Conservation (phyloP, 129 eudicot genomes). For the Saussurea involucrata region DNA sequence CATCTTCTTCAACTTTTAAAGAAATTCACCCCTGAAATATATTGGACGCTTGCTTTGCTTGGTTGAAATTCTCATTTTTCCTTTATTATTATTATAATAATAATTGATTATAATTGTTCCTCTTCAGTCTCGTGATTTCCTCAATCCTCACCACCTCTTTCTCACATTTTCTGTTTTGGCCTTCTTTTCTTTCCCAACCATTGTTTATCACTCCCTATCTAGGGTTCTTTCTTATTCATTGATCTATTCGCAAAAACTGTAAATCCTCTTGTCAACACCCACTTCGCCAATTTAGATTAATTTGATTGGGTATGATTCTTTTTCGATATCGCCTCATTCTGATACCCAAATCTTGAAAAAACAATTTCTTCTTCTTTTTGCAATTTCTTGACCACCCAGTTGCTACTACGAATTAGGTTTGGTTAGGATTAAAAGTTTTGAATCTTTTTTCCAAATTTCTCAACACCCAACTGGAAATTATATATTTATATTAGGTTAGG, state of each 20-base stretch:
- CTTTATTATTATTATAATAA: neutral
- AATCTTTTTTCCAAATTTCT: conserved; percentile 8
- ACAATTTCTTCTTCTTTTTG: too few species aligned
- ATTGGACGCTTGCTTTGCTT: conserved; percentile 20
- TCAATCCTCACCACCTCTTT: conserved; percentile 27
- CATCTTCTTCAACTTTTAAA: neutral
- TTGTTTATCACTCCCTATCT: conserved; percentile 31
- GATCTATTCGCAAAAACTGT: conserved; percentile 20
- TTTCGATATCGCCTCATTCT: conserved; percentile 10
- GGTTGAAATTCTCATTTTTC: conserved; percentile 9
- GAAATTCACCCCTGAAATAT: conserved; percentile 17
- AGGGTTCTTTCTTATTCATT: conserved; percentile 26
- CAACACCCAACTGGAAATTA: conserved; percentile 12
- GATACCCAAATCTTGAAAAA: conserved; percentile 21
- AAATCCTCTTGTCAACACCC: conserved; percentile 20
- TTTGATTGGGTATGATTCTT: conserved; percentile 1
- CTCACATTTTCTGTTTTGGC: conserved; percentile 13
- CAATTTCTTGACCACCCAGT: conserved; percentile 20
- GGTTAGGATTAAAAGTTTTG: neutral
- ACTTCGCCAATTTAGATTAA: conserved; percentile 14
- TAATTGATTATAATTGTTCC: conserved; percentile 26
- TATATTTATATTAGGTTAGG: neutral
- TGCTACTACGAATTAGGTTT: conserved; percentile 6
- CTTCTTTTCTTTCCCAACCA: conserved; percentile 11
- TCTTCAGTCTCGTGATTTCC: conserved; percentile 33